A percentile compares a stretch with the other conserved stretches of the same genome.
These are phyloP conservation scores for Arthrobotrys pseudoclavata DNA, from an alignment of 2,329 filamentous ascomycete species.

Conservation along the genomic window DNA sequence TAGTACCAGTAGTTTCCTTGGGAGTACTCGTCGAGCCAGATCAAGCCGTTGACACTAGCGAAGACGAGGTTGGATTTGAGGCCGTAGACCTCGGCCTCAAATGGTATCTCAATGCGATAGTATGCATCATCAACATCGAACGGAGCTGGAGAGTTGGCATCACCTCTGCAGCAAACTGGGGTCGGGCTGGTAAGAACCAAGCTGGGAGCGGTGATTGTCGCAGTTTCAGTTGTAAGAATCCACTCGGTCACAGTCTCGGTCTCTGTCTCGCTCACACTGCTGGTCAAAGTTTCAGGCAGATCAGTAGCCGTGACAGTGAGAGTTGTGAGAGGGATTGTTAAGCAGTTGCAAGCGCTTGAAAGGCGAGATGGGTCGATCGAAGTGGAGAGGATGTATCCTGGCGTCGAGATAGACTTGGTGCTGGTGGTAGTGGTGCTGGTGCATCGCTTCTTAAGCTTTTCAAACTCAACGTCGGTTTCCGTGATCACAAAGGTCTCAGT, in stretches of 20 bases:
- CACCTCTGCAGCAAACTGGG: constrained; percentile 3
- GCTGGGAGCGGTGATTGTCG: constrained; percentile 35
- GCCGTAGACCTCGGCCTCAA: constrained; percentile 45
- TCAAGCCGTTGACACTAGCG: constrained; percentile 44
- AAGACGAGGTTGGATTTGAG: constrained; percentile 37
- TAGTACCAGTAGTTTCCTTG: constrained; percentile 39
- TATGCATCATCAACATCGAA: constrained; percentile 39
- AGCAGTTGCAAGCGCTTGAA: constrained; percentile 49
- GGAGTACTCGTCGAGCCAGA: constrained; percentile 44
- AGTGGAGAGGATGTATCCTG: constrained; percentile 21
- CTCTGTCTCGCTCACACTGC: constrained; percentile 13
- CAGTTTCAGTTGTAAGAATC: constrained; percentile 14
- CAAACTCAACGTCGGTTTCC: constrained; percentile 17
- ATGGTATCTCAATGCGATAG: constrained; percentile 39
- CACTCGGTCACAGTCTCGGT: constrained; percentile 13
- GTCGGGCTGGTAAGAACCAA: constrained; percentile 24
- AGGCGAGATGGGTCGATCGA: constrained; percentile 39
- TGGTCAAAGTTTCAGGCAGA: not conserved
- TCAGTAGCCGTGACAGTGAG: constrained; percentile 16
- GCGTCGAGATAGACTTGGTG: constrained; percentile 31
- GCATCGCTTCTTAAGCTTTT: constrained; percentile 43
- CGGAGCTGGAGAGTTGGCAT: not conserved
- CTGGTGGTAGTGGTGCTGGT: constrained; percentile 16
- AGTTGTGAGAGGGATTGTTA: constrained; percentile 46
- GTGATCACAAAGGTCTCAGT: constrained; percentile 32